Evolutionary conservation across 257 asterid genomes (phyloP), one percentile per base, ranked within the genome.

Genomic region (Craterostigma plantagineum): DNA sequence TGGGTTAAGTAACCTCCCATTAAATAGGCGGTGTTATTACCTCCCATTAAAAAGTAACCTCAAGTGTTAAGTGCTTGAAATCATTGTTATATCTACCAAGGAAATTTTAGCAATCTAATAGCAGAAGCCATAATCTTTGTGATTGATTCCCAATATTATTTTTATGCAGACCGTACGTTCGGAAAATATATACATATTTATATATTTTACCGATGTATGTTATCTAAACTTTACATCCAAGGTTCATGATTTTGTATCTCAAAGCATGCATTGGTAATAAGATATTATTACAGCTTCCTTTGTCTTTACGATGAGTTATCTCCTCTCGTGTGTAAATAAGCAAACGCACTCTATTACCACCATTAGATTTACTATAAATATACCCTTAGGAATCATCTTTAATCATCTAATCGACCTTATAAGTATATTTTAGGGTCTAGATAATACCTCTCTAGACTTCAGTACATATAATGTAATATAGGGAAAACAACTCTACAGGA

Each of bases 221-320:
- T 35, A 35, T 35, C 40, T n/a, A 35, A n/a, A 35, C 40, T 35
- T 35, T 35, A 35, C 40, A 9, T 7, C 12, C 13, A 35, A 73
- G 83, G 55, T 53, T 67, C 55, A 55, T 73, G 66, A 63, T 66
- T 63, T 63, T 23, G 64, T 51, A 59, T 43, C 60, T 54, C 51
- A 66, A 60, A 70, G 55, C 56, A 68, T 54, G 60, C 60, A 67
- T 46, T 23, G 4, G 30, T 23, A 23, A 23, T 23, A 23, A 23
- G 30, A 23, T 23, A 23, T 23, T n/a, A n/a, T n/a, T 61, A 65
- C 59, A 61, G 65, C 81, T 77, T 70, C 66, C 41, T 50, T 36
- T 46, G 56, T 55, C 54, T 23, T 42, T 53, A 58, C 61, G 30
- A 23, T 23, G 30, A 23, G 2, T 23, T 23, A 23, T 23, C 30